Evolutionary conservation across 2,329 filamentous ascomycete species (phyloP), one percentile per base, ranked within the genome.

Genomic region (Pseudogymnoascus sp.): DNA sequence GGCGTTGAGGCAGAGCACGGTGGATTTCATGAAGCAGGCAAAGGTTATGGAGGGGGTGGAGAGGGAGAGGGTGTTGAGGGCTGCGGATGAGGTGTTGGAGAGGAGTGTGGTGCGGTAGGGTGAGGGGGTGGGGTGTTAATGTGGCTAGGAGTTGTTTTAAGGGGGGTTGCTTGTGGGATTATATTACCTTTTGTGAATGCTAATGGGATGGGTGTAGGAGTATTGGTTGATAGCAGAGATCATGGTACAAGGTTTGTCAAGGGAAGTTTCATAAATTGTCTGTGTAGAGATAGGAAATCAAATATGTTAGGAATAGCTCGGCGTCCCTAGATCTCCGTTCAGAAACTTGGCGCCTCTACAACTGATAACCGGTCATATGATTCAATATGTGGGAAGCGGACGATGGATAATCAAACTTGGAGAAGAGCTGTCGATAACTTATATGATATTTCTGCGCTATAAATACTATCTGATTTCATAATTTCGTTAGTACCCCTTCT

Each of bases 1-100:
- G 34, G 63, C 63, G 10, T 12, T 69, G 61, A 69, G 67, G 50
- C 65, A 67, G 56, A 70, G 68, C 34, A 70, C 69, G 16, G 67
- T 69, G 34, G 66, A 69, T 63, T 64, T 66, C 62, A 63, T 63
- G 38, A 18, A 10, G 16, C 66, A 68, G 59, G 34, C 69, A 18
- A 40, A 65, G 60, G 59, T 23, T 40, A 67, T 69, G 67, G 67
- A 68, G 50, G 63, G 42, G 18, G n/a, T 50, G 11, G 66, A 69
- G 63, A 63, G 46, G 44, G 66, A 68, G 37, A 67, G 64, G 38
- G 65, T 68, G 1, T 59, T 69, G 50, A 65, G 59, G 31, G 62
- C 63, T 25, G 67, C 62, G 31, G 59, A 60, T 38, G 38, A 42
- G 18, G 34, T 60, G 34, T 18, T 60, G n/a, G 36, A 18, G 28